phyloP scores from a whole-genome alignment of 1,139 yeast genomes.

The Magnusiomyces fungicola region DNA sequence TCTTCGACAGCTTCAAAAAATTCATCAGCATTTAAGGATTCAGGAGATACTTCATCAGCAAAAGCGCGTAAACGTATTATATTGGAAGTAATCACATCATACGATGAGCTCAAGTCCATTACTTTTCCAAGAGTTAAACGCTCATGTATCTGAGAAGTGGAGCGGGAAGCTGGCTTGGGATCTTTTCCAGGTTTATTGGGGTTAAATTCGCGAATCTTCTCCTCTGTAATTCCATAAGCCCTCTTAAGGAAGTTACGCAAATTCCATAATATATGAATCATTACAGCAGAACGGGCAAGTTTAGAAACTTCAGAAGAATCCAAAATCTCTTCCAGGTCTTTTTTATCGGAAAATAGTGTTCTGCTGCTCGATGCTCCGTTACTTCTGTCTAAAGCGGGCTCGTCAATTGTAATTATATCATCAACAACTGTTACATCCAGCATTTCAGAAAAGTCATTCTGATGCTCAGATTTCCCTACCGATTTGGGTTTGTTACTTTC shows the following conservation, averaged over 20 bases:
- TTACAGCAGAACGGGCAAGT: constrained; percentile 7
- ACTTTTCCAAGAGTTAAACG: constrained; percentile 26
- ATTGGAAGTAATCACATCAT: constrained; percentile 11
- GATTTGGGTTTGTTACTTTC: too few relatives aligned
- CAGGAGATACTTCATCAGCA: constrained; percentile 12
- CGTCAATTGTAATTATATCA: too few relatives aligned
- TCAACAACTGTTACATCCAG: too few relatives aligned
- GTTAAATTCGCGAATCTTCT: constrained; percentile 16
- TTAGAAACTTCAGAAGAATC: constrained; percentile 5
- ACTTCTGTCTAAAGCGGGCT: too few relatives aligned
- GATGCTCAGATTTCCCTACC: too few relatives aligned
- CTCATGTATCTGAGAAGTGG: constrained; percentile 8
- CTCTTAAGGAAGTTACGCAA: constrained; percentile 16
- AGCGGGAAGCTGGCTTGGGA: constrained; percentile 13
- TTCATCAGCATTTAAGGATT: constrained; percentile 13
- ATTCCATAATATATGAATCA: constrained; percentile 14
- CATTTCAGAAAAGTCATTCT: too few relatives aligned
- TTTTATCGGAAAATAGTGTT: too few relatives aligned
- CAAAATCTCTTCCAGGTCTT: not conserved
- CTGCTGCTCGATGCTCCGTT: too few relatives aligned
- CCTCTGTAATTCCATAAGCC: constrained; percentile 17
- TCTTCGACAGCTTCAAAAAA: constrained; percentile 1
- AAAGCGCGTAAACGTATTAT: constrained; percentile 5
- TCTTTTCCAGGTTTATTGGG: constrained; percentile 16
- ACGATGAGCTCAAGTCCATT: not conserved